A percentile compares a stretch with the other conserved stretches of the same genome.
Evolutionary conservation across 2,329 filamentous ascomycete genomes (phyloP).

Genomic region (Arthrobotrys megalospora): DNA sequence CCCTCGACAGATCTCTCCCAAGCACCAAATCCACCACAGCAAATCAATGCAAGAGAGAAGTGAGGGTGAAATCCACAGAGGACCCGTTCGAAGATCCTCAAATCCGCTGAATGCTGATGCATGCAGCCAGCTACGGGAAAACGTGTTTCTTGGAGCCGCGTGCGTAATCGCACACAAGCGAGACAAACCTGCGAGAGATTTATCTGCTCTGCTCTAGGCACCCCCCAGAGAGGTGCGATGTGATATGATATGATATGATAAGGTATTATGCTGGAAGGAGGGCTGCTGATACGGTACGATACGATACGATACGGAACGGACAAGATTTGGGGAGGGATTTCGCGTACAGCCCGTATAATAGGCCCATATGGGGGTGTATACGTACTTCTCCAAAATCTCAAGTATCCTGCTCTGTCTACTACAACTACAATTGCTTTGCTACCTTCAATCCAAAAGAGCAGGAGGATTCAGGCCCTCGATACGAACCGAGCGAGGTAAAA

Average conservation of each 20-base stretch:
- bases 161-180: conserved; percentile 52
- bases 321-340: not conserved
- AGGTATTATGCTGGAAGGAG: conserved; percentile 18
- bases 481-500: conserved; percentile 35
- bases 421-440: conserved; percentile 24
- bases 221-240: not conserved
- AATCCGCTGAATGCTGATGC: conserved; percentile 38
- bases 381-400: not conserved
- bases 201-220: conserved; percentile 2
- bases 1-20: not conserved
- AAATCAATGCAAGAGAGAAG: not conserved
- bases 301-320: conserved; percentile 10
- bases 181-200: conserved; percentile 24
- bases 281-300: conserved; percentile 3
- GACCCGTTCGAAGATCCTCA: conserved; percentile 21
- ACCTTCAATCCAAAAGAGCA: conserved; percentile 28
- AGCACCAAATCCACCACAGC: not conserved
- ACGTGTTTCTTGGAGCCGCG: conserved; percentile 55
- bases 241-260: conserved; percentile 31
- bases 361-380: not conserved
- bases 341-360: not conserved
- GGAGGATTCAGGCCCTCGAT: conserved; percentile 47
- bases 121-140: conserved; percentile 31
- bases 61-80: conserved; percentile 4
- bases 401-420: conserved; percentile 17